These are phyloP conservation scores for Cutaneotrichosporon sp. DNA, from an alignment of 1,284 basidiomycete species.

Conservation along the genomic window DNA sequence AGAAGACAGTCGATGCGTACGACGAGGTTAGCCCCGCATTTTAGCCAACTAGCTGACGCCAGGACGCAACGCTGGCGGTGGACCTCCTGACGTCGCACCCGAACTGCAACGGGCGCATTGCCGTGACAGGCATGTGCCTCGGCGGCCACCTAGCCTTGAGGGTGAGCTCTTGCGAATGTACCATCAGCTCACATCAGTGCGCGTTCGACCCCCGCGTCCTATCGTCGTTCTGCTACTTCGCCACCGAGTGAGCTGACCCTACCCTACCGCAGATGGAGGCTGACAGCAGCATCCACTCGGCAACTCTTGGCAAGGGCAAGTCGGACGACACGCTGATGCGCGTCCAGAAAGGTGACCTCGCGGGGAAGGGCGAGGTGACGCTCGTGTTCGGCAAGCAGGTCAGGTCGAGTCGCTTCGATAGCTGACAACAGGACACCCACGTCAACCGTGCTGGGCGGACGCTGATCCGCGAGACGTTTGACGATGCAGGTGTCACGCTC, in stretches of 20 bases:
- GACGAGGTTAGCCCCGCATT: slow-evolving; percentile 63
- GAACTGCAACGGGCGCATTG: slow-evolving; percentile 86
- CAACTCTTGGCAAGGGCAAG: slow-evolving; percentile 79
- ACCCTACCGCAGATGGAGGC: background rate
- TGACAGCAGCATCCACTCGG: slow-evolving; percentile 63
- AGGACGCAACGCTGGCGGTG: slow-evolving; percentile 74
- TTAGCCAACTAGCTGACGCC: slow-evolving; percentile 5
- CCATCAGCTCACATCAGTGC: slow-evolving; percentile 57
- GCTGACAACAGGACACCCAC: slow-evolving; percentile 66
- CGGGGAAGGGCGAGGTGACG: slow-evolving; percentile 74
- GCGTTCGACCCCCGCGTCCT: slow-evolving; percentile 82
- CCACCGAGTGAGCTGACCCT: slow-evolving; percentile 62
- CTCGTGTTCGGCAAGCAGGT: slow-evolving; percentile 94
- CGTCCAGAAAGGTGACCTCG: slow-evolving; percentile 71
- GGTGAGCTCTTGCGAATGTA: slow-evolving; percentile 49
- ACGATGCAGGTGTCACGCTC: slow-evolving; percentile 68
- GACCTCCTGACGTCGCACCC: slow-evolving; percentile 69
- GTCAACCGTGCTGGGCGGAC: slow-evolving; percentile 80
- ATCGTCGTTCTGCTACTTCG: slow-evolving; percentile 86
- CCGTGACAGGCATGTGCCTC: slow-evolving; percentile 57
- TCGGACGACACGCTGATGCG: slow-evolving; percentile 70
- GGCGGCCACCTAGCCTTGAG: slow-evolving; percentile 50
- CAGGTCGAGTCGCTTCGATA: slow-evolving; percentile 27
- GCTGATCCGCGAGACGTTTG: slow-evolving; percentile 73
- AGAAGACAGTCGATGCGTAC: slow-evolving; percentile 77